These are phyloP conservation scores for Arabidopsis suecica DNA, from an alignment of 345 rosid species.

Conservation along the genomic window DNA sequence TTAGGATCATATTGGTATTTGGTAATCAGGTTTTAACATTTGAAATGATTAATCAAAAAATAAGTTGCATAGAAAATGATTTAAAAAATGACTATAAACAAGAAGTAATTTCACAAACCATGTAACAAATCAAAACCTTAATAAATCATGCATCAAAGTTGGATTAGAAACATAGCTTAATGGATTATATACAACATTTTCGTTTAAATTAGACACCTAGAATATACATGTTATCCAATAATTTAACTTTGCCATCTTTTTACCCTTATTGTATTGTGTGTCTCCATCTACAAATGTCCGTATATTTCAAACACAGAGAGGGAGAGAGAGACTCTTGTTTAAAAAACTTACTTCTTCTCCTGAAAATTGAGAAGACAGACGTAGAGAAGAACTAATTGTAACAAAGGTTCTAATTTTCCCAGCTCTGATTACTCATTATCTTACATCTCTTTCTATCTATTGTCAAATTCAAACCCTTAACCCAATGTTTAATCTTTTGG, in stretches of 20 bases:
- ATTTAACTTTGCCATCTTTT: neutral
- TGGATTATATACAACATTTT: neutral
- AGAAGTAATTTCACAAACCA: no score
- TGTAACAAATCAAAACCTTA: no score
- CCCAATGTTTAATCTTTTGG: neutral
- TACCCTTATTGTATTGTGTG: neutral
- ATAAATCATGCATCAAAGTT: no score
- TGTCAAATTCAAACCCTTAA: conserved; percentile 23
- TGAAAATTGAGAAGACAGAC: neutral
- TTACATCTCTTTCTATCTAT: neutral
- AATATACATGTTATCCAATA: neutral
- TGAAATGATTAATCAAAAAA: no score
- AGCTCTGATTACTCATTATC: conserved; percentile 5
- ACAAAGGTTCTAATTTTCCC: conserved; percentile 2
- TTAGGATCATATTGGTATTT: no score
- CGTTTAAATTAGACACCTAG: neutral
- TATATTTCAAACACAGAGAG: conserved; percentile 40
- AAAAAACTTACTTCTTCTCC: conserved; percentile 2
- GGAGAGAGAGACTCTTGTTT: conserved; percentile 6
- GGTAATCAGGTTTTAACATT: no score
- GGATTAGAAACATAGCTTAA: neutral
- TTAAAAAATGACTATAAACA: no score
- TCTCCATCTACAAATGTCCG: conserved; percentile 43
- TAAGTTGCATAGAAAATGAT: no score
- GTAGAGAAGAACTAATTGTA: neutral